Percentiles rank a stretch among this genome's conserved stretches.
Evolutionary conservation across 106 monocot species (phyloP).

Genomic region (Gastrodia elata): DNA sequence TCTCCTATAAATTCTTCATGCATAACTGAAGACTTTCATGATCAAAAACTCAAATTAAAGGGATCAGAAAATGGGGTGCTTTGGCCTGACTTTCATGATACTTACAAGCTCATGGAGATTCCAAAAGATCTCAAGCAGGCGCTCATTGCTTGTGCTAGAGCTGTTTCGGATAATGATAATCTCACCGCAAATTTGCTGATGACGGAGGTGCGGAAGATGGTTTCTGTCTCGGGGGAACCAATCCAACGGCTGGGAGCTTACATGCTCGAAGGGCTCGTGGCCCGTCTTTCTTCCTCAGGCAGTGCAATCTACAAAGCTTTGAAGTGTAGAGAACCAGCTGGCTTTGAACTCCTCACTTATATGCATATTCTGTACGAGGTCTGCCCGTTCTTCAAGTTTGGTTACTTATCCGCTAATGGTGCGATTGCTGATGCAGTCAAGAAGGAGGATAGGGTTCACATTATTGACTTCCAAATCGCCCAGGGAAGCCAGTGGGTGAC

Average conservation of each 20-base stretch:
- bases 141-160: conserved; percentile 65
- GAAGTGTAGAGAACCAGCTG: conserved; percentile 62
- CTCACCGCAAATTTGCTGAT: conserved; percentile 27
- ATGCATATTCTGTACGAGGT: conserved; percentile 82
- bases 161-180: conserved; percentile 51
- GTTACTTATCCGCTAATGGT: conserved; percentile 89
- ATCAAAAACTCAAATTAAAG: conserved; percentile 53
- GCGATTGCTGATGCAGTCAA: conserved; percentile 86
- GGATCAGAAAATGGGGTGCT: conserved; percentile 64
- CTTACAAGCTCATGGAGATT: conserved; percentile 39
- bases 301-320: conserved; percentile 82
- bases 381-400: conserved; percentile 95
- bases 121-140: conserved; percentile 56
- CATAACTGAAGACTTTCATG: conserved; percentile 55
- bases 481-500: conserved; percentile 83
- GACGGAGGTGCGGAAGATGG: conserved; percentile 51
- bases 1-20: conserved; percentile 65
- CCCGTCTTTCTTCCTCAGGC: conserved; percentile 60
- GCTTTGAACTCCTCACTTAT: conserved; percentile 75
- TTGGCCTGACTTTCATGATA: conserved; percentile 34
- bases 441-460: conserved; percentile 59
- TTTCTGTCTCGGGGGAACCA: conserved; percentile 83
- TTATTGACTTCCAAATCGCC: conserved; percentile 93
- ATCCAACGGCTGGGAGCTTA: conserved; percentile 72
- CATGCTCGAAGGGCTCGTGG: conserved; percentile 74